A percentile compares a stretch with the other conserved stretches of the same genome.
Conservation (phyloP, 1,284 basidiomycete species). For the Xanthoconium separans region DNA sequence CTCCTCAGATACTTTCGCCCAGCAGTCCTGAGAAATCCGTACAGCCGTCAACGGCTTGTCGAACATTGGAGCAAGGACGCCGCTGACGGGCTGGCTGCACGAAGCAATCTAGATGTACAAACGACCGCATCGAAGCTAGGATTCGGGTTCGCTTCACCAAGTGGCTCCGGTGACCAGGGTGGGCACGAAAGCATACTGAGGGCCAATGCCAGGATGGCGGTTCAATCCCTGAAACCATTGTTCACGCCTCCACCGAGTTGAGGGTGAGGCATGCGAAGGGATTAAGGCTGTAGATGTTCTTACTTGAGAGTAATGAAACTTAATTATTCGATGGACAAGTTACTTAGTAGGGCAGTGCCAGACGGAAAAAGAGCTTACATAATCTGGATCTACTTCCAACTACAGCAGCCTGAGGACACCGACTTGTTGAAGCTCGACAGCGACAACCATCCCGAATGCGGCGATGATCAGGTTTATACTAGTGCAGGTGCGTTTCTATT, state of each 20-base stretch:
- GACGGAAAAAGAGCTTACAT: conserved; percentile 3
- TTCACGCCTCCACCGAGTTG: conserved; percentile 25
- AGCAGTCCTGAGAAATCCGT: conserved; percentile 53
- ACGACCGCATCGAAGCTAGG: conserved; percentile 50
- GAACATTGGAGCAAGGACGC: conserved; percentile 60
- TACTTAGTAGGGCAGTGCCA: no score
- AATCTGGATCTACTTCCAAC: background rate
- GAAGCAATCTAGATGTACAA: conserved; percentile 47
- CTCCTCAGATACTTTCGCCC: conserved; percentile 54
- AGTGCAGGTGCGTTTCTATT: conserved; percentile 19
- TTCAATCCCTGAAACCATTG: conserved; percentile 37
- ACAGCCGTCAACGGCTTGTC: conserved; percentile 43
- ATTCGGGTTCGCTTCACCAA: conserved; percentile 39
- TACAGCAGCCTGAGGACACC: background rate
- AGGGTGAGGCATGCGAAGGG: background rate
- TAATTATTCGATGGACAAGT: no score
- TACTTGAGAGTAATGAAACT: no score
- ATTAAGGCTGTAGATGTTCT: background rate
- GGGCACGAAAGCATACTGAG: conserved; percentile 34
- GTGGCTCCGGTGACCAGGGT: conserved; percentile 23
- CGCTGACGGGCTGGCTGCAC: conserved; percentile 47
- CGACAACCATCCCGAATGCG: conserved; percentile 10
- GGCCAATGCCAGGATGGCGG: conserved; percentile 38
- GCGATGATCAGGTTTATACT: conserved; percentile 31
- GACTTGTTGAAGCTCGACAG: background rate